Conservation (phyloP, 441 rosid genomes). For the Pelargonium myrrhifolium region DNA sequence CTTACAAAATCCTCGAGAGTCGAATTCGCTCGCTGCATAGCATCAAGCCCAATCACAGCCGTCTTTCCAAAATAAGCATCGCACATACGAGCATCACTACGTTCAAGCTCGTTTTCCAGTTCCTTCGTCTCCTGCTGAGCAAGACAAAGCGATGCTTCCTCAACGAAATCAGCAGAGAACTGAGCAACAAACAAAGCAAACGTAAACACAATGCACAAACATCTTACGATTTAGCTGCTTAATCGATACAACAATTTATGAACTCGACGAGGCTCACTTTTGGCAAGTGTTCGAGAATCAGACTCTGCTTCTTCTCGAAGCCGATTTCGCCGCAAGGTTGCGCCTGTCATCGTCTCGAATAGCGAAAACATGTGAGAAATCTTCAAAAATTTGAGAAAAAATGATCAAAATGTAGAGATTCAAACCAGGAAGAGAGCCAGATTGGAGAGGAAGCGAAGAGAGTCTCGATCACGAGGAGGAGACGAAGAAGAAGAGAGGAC, state of each 20-base stretch:
- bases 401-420: not conserved
- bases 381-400: not conserved
- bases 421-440: constrained; percentile 54
- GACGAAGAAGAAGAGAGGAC: constrained; percentile 27
- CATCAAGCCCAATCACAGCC: constrained; percentile 57
- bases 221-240: not conserved
- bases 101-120: constrained; percentile 17
- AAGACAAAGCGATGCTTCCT: constrained; percentile 44
- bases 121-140: constrained; percentile 17
- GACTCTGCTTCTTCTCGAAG: constrained; percentile 32
- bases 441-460: constrained; percentile 60
- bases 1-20: constrained; percentile 83
- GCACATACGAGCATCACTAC: constrained; percentile 15
- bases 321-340: constrained; percentile 61
- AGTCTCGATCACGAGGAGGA: constrained; percentile 21
- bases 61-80: constrained; percentile 18
- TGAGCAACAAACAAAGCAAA: constrained; percentile 16
- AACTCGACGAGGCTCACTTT: constrained; percentile 30
- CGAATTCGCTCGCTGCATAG: constrained; percentile 81
- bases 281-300: constrained; percentile 40
- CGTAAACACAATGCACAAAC: constrained; percentile 5
- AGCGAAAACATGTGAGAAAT: not conserved
- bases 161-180: constrained; percentile 47
- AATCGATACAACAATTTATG: not conserved
- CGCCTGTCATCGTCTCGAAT: not conserved